phyloP scores from a whole-genome alignment of 371 early-diverging fungal genomes.

The Rhizopus delemar region DNA sequence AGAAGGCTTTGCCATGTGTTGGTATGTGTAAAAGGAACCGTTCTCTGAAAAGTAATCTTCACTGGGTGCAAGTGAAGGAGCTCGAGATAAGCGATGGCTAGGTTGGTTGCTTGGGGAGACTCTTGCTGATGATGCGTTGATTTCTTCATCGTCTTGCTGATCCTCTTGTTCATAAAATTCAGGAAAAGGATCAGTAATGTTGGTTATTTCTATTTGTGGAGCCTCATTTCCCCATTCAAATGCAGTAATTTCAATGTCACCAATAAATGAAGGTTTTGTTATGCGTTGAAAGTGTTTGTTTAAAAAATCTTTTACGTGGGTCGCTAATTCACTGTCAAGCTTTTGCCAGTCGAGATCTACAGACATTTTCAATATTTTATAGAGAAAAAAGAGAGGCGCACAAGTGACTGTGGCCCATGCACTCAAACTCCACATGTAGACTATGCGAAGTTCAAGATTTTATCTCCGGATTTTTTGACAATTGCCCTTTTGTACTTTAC shows the following conservation, averaged over 20 bases:
- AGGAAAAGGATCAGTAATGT: constrained; percentile 84
- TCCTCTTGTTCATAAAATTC: constrained; percentile 81
- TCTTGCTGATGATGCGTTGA: neutral
- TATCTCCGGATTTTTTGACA: no score
- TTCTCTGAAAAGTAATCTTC: constrained; percentile 11
- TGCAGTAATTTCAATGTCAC: constrained; percentile 76
- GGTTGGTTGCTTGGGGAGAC: constrained; percentile 1
- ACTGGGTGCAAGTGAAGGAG: constrained; percentile 7
- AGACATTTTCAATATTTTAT: constrained; percentile 62
- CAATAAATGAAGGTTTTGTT: constrained; percentile 79
- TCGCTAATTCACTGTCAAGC: constrained; percentile 76
- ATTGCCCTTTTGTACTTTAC: no score
- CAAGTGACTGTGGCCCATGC: neutral
- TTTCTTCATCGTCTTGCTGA: constrained; percentile 26
- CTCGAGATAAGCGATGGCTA: neutral
- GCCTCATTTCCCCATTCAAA: constrained; percentile 86
- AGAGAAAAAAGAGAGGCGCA: neutral
- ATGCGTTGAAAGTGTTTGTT: constrained; percentile 79
- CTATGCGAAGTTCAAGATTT: no score
- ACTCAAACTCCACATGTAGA: neutral
- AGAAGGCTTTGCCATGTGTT: constrained; percentile 14
- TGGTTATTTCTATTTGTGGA: constrained; percentile 78
- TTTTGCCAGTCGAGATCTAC: constrained; percentile 86
- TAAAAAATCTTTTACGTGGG: constrained; percentile 72
- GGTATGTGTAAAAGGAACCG: constrained; percentile 4